phyloP scores from a whole-genome alignment of 2,329 filamentous ascomycete genomes.

The Neopestalotiopsis sp. region DNA sequence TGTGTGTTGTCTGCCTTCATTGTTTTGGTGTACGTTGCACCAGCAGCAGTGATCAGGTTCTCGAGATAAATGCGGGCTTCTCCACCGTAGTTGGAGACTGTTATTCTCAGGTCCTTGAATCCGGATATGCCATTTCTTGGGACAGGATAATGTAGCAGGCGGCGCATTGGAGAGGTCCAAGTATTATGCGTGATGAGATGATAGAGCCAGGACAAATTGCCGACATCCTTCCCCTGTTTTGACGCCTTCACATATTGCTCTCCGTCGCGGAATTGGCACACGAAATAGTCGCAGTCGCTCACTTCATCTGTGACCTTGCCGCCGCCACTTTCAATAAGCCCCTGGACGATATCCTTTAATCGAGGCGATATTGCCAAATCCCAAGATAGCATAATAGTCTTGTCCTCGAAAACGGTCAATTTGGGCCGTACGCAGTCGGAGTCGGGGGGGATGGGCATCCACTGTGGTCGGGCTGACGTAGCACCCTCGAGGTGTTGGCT shows the following conservation, averaged over 20 bases:
- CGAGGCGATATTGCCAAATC: slow-evolving; percentile 76
- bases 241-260: slow-evolving; percentile 79
- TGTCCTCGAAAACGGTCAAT: slow-evolving; percentile 78
- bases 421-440: slow-evolving; percentile 48
- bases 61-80: slow-evolving; percentile 93
- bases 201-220: slow-evolving; percentile 93
- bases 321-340: slow-evolving; percentile 74
- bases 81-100: slow-evolving; percentile 94
- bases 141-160: slow-evolving; percentile 88
- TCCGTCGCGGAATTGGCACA: slow-evolving; percentile 88
- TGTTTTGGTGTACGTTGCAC: slow-evolving; percentile 90
- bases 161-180: slow-evolving; percentile 84
- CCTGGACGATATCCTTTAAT: slow-evolving; percentile 69
- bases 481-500: slow-evolving; percentile 72
- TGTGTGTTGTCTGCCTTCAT: slow-evolving; percentile 97
- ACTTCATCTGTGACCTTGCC: slow-evolving; percentile 71
- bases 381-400: slow-evolving; percentile 75
- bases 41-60: slow-evolving; percentile 83
- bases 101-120: slow-evolving; percentile 79
- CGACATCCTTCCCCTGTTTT: slow-evolving; percentile 79
- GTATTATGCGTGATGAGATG: slow-evolving; percentile 86
- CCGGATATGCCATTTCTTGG: slow-evolving; percentile 79
- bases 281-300: slow-evolving; percentile 77
- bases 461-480: slow-evolving; percentile 53
- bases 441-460: slow-evolving; percentile 50